Percentiles rank a stretch among this genome's conserved stretches.
Conservation (phyloP, 352 stramenopile species). For the Pythium coloratum region DNA sequence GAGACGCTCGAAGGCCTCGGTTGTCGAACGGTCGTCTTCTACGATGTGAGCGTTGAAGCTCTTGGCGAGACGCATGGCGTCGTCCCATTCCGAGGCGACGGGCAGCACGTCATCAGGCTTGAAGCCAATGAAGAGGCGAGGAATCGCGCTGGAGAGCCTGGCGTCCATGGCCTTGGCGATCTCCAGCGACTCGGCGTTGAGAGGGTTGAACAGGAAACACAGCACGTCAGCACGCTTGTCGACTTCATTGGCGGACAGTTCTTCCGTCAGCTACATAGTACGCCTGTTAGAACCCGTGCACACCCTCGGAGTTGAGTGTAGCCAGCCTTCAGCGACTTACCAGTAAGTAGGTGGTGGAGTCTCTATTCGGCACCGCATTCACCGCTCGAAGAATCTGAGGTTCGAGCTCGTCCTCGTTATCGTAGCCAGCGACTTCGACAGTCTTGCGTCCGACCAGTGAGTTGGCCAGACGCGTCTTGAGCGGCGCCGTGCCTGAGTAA, state of each 20-base stretch:
- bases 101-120: constrained; percentile 25
- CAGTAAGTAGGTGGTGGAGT: constrained; percentile 65
- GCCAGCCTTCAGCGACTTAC: constrained; percentile 30
- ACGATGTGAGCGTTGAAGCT: constrained; percentile 11
- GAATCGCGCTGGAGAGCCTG: constrained; percentile 53
- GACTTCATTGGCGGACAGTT: constrained; percentile 58
- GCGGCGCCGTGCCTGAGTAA: constrained; percentile 41
- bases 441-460: constrained; percentile 50
- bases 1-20: constrained; percentile 37
- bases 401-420: constrained; percentile 6
- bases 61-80: constrained; percentile 8
- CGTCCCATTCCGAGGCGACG: constrained; percentile 19
- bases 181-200: constrained; percentile 42
- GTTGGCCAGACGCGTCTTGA: constrained; percentile 57
- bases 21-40: constrained; percentile 31
- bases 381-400: constrained; percentile 56
- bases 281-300: background rate
- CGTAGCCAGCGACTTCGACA: constrained; percentile 13
- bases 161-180: constrained; percentile 55
- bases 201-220: constrained; percentile 65
- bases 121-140: constrained; percentile 60
- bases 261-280: constrained; percentile 57
- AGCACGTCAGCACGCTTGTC: constrained; percentile 73
- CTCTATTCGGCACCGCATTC: constrained; percentile 47
- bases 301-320: background rate